Evolutionary conservation across 345 rosid species (phyloP).

Genomic region (Mallotus nudiflorus): DNA sequence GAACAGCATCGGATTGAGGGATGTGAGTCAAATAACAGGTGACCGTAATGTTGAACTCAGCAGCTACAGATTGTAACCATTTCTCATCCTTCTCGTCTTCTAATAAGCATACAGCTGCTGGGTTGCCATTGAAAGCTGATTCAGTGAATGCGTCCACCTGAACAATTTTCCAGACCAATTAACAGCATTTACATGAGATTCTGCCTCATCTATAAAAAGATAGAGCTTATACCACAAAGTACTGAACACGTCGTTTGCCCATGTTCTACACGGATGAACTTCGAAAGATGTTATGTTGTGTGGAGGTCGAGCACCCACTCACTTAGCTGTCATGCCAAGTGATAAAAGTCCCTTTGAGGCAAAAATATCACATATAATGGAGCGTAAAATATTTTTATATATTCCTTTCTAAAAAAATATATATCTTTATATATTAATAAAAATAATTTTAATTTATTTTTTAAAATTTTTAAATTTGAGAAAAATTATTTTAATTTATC

Average conservation of each 20-base stretch:
- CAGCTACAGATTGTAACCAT: slow-evolving; percentile 55
- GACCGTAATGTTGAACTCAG: slow-evolving; percentile 24
- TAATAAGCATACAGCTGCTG: slow-evolving; percentile 74
- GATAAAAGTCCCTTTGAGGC: no score
- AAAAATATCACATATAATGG: no score
- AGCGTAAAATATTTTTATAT: no score
- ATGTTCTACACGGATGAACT: not conserved
- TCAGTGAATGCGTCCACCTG: slow-evolving; percentile 65
- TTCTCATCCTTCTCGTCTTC: slow-evolving; percentile 59
- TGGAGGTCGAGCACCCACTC: no score
- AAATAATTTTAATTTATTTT: no score
- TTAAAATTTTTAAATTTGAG: no score
- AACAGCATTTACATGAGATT: not conserved
- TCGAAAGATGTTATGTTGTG: no score
- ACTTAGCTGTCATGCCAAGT: no score
- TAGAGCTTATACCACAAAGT: slow-evolving; percentile 29
- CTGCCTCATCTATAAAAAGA: not conserved
- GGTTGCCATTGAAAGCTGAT: slow-evolving; percentile 71
- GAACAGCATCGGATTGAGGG: not conserved
- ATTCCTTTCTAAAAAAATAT: no score
- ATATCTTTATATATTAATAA: no score
- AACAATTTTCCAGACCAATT: no score
- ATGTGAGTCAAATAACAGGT: slow-evolving; percentile 17
- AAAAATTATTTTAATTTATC: no score
- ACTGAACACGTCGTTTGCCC: not conserved